Conservation (phyloP, 306 rosid genomes). For the Morella rubra region DNA sequence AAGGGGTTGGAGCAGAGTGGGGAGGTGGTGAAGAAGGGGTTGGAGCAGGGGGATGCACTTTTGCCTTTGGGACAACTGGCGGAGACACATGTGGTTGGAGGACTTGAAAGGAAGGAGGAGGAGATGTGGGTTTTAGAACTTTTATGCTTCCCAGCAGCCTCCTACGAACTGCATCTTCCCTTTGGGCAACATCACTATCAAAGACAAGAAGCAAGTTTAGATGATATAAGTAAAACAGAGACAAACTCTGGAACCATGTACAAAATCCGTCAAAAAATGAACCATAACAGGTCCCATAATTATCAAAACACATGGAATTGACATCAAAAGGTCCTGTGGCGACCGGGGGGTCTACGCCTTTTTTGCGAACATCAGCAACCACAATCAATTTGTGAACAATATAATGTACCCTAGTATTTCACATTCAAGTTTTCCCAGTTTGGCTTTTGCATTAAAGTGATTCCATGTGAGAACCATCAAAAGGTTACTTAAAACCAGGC, state of each 20-base stretch:
- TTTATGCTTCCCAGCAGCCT: not conserved
- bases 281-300: not conserved
- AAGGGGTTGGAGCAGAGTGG: no score
- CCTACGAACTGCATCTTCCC: constrained; percentile 28
- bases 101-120: no score
- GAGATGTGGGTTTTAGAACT: not conserved
- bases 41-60: no score
- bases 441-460: not conserved
- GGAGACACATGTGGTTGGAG: no score
- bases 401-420: not conserved
- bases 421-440: no score
- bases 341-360: not conserved
- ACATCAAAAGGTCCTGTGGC: not conserved
- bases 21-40: no score
- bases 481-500: no score
- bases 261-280: not conserved
- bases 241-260: not conserved
- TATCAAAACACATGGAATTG: not conserved
- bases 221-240: constrained; percentile 4
- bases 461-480: not conserved
- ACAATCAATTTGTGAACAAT: no score
- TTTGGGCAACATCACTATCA: constrained; percentile 42
- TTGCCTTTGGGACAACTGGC: no score
- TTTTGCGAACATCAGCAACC: no score
- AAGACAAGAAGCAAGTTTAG: constrained; percentile 21